These are phyloP conservation scores for Pseudozyma sp. DNA, from an alignment of 1,284 basidiomycete species.

Conservation along the genomic window DNA sequence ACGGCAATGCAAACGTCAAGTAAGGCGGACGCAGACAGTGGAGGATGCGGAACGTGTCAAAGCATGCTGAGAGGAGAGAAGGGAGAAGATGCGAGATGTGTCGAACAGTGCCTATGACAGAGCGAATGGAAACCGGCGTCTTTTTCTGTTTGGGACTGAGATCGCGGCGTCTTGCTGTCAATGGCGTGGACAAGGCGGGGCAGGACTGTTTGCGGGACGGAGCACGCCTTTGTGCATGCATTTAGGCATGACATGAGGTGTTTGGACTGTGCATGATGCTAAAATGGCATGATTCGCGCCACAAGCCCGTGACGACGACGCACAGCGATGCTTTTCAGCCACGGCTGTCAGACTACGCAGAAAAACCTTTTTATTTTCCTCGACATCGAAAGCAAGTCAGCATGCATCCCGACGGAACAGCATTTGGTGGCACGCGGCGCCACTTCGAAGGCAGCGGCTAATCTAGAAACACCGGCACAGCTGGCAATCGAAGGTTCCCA, in stretches of 20 bases:
- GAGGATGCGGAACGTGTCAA: too few species aligned
- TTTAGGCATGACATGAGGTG: neutral
- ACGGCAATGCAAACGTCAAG: too few species aligned
- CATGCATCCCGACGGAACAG: neutral
- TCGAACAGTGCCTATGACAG: neutral
- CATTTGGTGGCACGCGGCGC: too few species aligned
- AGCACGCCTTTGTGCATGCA: too few species aligned
- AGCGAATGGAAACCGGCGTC: too few species aligned
- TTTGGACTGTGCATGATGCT: constrained; percentile 1
- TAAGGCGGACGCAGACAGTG: too few species aligned
- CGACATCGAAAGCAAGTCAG: neutral
- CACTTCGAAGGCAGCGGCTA: too few species aligned
- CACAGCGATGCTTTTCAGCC: neutral
- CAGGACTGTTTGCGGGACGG: too few species aligned
- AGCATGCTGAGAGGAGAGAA: neutral
- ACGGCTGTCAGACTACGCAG: neutral
- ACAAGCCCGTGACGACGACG: neutral
- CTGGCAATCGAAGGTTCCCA: constrained; percentile 1
- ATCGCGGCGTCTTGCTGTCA: too few species aligned
- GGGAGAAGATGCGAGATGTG: neutral
- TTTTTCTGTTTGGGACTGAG: too few species aligned
- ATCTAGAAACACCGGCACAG: neutral
- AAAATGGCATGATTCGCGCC: neutral
- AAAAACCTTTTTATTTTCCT: too few species aligned
- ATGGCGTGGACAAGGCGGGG: too few species aligned